Evolutionary conservation across 768 basidiomycete species (phyloP).

Genomic region (Rhodotorula babjevae): DNA sequence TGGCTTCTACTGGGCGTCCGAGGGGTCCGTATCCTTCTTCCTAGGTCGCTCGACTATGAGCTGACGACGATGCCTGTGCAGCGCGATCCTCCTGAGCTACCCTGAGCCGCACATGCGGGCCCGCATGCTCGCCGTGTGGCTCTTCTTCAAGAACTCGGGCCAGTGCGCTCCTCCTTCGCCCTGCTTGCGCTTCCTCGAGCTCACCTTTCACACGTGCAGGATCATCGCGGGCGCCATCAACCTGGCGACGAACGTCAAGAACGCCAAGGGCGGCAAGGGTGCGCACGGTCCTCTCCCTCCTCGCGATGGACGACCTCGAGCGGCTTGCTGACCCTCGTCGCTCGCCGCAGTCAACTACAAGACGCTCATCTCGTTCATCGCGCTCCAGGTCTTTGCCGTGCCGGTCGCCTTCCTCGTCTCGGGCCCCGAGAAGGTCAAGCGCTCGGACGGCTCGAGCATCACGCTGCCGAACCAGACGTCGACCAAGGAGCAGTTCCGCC

Average conservation of each 20-base stretch:
- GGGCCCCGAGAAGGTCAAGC: conserved; percentile 1
- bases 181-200: neutral
- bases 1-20: conserved; percentile 12
- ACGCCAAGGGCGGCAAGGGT: conserved; percentile 17
- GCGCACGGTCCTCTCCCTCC: neutral
- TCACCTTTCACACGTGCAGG: neutral
- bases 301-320: neutral
- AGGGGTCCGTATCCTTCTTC: neutral
- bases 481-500: conserved; percentile 1
- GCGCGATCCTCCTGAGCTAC: conserved; percentile 4
- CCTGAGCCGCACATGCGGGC: conserved; percentile 3
- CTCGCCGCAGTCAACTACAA: conserved; percentile 10
- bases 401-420: conserved; percentile 10
- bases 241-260: conserved; percentile 8
- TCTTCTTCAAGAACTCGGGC: conserved; percentile 17
- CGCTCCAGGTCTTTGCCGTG: conserved; percentile 4
- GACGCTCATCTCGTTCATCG: conserved; percentile 12
- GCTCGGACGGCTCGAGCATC: neutral
- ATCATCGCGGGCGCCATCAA: conserved; percentile 8
- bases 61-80: neutral
- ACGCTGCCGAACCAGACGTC: neutral
- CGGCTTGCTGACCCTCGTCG: neutral
- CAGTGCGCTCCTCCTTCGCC: neutral
- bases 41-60: rapidly evolving
- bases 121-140: conserved; percentile 10